phyloP scores from a whole-genome alignment of 257 asterid species.

The Handroanthus guayacan region DNA sequence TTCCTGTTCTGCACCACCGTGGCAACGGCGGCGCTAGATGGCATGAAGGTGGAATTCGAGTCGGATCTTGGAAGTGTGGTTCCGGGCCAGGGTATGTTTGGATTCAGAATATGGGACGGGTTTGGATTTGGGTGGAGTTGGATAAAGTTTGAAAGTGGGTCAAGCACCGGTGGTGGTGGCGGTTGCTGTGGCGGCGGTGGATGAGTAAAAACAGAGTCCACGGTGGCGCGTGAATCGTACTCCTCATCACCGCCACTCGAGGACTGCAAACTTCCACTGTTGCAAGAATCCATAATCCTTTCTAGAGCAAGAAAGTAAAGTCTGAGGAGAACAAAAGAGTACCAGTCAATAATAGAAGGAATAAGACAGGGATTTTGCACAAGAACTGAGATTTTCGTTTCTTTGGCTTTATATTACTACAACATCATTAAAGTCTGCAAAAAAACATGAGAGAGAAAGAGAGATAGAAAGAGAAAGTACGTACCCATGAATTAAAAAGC shows the following conservation, averaged over 20 bases:
- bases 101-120: slow-evolving; percentile 40
- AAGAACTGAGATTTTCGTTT: slow-evolving; percentile 44
- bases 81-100: slow-evolving; percentile 48
- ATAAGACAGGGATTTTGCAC: slow-evolving; percentile 48
- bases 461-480: slow-evolving; percentile 37
- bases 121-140: slow-evolving; percentile 28
- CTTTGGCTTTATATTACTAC: slow-evolving; percentile 25
- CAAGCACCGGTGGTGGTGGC: slow-evolving; percentile 43
- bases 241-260: slow-evolving; percentile 81
- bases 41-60: slow-evolving; percentile 34
- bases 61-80: slow-evolving; percentile 40
- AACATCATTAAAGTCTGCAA: slow-evolving; percentile 37
- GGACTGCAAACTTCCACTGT: slow-evolving; percentile 75
- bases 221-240: slow-evolving; percentile 72
- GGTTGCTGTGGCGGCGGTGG: slow-evolving; percentile 29
- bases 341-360: slow-evolving; percentile 7
- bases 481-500: slow-evolving; percentile 48
- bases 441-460: slow-evolving; percentile 16
- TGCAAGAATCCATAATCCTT: slow-evolving; percentile 61
- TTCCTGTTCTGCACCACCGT: slow-evolving; percentile 20
- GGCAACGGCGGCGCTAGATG: not conserved
- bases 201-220: slow-evolving; percentile 34
- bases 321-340: slow-evolving; percentile 27
- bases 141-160: slow-evolving; percentile 56
- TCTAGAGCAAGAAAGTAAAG: slow-evolving; percentile 28